phyloP scores from a whole-genome alignment of 768 basidiomycete genomes.

The Rhodosporidiobolus sp. region DNA sequence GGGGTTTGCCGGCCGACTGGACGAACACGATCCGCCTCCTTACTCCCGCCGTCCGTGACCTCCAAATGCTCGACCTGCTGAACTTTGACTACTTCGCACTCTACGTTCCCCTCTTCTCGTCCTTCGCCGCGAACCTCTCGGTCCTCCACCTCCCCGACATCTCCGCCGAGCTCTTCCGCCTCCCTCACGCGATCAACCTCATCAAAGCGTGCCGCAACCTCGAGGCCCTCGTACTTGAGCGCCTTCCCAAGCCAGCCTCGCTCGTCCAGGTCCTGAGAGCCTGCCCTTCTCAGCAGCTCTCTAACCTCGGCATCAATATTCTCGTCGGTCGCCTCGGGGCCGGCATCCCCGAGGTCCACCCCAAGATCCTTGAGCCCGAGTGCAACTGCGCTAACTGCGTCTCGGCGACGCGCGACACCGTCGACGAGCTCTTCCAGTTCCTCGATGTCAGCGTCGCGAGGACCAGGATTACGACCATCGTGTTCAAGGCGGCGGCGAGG shows the following conservation, averaged over 20 bases:
- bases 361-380: not conserved
- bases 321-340: not conserved
- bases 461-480: no score
- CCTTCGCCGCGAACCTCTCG: not conserved
- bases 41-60: not conserved
- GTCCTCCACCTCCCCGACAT: not conserved
- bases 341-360: not conserved
- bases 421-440: not conserved
- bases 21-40: not conserved
- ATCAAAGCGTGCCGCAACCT: not conserved
- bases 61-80: no score
- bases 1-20: not conserved
- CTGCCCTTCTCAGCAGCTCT: not conserved
- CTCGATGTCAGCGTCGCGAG: not conserved
- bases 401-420: not conserved
- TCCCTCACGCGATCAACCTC: not conserved
- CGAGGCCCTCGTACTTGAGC: not conserved
- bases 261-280: not conserved
- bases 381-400: not conserved
- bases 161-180: not conserved
- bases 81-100: no score
- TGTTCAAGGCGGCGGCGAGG: no score
- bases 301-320: not conserved
- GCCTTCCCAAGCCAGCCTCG: not conserved
- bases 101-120: no score